Base-by-base conservation (phyloP, 108 stramenopile genomes). In the Seminavis robusta region DNA sequence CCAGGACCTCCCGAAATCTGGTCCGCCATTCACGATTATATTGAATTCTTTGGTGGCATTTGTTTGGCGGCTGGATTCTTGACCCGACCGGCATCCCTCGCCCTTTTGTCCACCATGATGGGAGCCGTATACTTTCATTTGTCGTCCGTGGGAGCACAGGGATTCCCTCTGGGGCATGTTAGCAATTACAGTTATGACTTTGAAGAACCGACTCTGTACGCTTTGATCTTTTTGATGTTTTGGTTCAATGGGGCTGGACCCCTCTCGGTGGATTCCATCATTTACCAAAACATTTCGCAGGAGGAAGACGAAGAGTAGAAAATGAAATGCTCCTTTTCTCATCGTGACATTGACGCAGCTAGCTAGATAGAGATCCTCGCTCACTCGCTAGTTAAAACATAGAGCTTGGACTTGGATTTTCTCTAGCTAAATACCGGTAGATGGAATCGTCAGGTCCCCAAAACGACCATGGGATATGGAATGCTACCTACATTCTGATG, bases 221-320 rank as follows among this genome's bases (percentile, higher is more conserved):
- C 44, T 41, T 57, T 70, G 0, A 70, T 76, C 33, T 76, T 76
- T 42, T 11, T 71, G 31, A 48, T 71, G 34, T 76, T 70, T 55
- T 76, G 69, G 69, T 76, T 76, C 65, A 76, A 76, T 47, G 75
- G 75, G 13, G 57, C 69, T 19, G 75, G 69, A 42, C 68, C 67
- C 24, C 56, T 70, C 26, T 68, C 67, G 0, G 47, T 75, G 4
- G 74, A 75, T 54, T 56, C 61, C 29, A 64, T 69, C 46, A 70
- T 75, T 28, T 75, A 75, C 63, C 40, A 59, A 10, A 65, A 29
- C 3, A 69, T 75, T 38, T 50, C 68, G 30, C 38, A 39, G 34
- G 74, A 75, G 23, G 68, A 70, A 3, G 67, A 62, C 11, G 55
- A 63, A n/a, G n/a, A n/a, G n/a, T n/a, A n/a, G n/a, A n/a, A n/a